These are phyloP conservation scores for Suzukiozyma palmioleophila DNA, from an alignment of 1,139 yeast species.

Conservation along the genomic window DNA sequence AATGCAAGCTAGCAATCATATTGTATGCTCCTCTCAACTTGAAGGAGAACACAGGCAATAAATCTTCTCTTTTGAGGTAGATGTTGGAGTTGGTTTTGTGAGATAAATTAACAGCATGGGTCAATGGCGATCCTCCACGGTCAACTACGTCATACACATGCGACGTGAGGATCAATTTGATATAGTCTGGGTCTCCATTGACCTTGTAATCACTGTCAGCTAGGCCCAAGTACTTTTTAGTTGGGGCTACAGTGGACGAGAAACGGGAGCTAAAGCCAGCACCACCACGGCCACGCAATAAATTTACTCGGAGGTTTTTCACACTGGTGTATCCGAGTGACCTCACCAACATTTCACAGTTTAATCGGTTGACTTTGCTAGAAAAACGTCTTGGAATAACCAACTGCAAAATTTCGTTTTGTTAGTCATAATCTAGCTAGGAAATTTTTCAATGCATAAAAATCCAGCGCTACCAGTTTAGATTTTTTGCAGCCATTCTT, in stretches of 20 bases:
- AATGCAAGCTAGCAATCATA: conserved; percentile 83
- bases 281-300: no score
- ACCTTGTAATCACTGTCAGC: conserved; percentile 46
- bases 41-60: conserved; percentile 92
- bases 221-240: conserved; percentile 43
- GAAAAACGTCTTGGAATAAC: no score
- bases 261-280: background rate
- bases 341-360: no score
- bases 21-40: conserved; percentile 96
- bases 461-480: background rate
- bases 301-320: no score
- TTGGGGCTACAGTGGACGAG: background rate
- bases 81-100: conserved; percentile 71
- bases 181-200: conserved; percentile 84
- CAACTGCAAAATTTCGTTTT: no score
- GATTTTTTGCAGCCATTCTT: background rate
- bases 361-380: no score
- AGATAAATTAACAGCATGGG: conserved; percentile 71
- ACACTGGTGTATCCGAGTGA: no score
- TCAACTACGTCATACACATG: conserved; percentile 91
- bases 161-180: conserved; percentile 83
- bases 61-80: conserved; percentile 82
- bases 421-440: background rate
- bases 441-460: conserved; percentile 3
- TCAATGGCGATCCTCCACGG: conserved; percentile 72